Base-by-base conservation (phyloP, 352 stramenopile genomes). In the Phytophthora capsici region DNA sequence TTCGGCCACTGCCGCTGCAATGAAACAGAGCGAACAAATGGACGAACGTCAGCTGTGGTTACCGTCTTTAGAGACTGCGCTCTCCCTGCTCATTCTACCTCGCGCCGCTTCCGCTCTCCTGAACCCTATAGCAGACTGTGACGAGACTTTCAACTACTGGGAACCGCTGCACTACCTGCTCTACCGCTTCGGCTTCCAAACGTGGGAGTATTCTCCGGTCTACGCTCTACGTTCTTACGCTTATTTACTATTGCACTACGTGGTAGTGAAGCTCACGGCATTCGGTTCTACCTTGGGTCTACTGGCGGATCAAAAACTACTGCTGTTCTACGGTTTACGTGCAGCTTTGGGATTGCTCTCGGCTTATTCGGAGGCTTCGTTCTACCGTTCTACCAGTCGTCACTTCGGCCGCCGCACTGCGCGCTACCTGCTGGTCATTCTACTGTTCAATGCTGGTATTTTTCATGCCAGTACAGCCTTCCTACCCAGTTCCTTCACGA, bases 61-160 rank as follows among this genome's bases (percentile, higher is more conserved):
- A 7, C 85, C 85, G 13, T 78, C 73, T 2, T 23, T 86, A 5
- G 72, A 91, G 54, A 90, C 82, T 5, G 79, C 83, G 9, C 63
- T 93, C 40, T 86, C 77, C 19, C 59, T 94, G 20, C 75, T 94
- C 20, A n/a, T 91, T 36, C 55, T 90, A 30, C 82, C 86, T 26
- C 86, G 88, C 17, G 57, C 80, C 16, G 50, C 43, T 19, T 86
- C 74, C 16, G 87, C 90, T 46, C 63, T 95, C 1, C 28, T 92
- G 38, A 93, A 76, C 48, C 84, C 87, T 36, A 93, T 99, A 57
- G 90, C 89, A 23, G 98, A 99, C 85, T 99, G 97, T 64, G 98
- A 99, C 75, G 98, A 99, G 82, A 97, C 95, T 1, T 99, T 96
- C 75, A 99, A 99, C 84, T 99, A 99, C 79, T 99, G 97, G 97